Conservation (phyloP, 257 asterid species). For the Paulownia fortunei region DNA sequence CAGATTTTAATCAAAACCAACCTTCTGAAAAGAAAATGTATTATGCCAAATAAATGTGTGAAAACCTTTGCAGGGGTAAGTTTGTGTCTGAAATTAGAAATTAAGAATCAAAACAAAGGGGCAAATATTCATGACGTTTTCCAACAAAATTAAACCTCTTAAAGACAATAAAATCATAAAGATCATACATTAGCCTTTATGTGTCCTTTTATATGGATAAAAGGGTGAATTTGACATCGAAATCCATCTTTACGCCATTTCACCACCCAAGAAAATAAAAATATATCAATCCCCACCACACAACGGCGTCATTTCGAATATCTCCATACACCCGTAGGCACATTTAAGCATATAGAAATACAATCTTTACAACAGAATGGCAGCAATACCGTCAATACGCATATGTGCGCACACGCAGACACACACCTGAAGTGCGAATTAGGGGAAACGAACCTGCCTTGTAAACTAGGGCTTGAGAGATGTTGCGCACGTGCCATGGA, state of each 20-base stretch:
- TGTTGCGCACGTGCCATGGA: conserved; percentile 95
- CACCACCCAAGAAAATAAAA: background rate
- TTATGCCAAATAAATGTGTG: background rate
- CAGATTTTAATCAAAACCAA: background rate
- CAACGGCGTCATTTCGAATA: background rate
- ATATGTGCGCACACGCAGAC: background rate
- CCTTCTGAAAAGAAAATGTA: background rate
- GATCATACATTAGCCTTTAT: background rate
- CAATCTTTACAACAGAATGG: background rate
- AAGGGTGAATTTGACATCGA: background rate
- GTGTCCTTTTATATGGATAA: background rate
- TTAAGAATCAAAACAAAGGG: background rate
- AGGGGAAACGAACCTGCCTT: conserved; percentile 55
- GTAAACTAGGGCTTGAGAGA: conserved; percentile 89
- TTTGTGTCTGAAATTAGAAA: background rate
- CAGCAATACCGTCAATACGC: background rate
- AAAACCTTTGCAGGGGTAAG: background rate
- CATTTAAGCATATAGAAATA: conserved; percentile 5
- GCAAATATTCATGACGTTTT: background rate
- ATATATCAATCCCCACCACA: background rate
- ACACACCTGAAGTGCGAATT: background rate
- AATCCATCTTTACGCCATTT: background rate
- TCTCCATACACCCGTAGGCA: background rate
- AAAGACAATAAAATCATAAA: conserved; percentile 9
- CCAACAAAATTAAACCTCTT: background rate